phyloP scores from a whole-genome alignment of 148 eudicot genomes.

The Nepenthes gracilis region DNA sequence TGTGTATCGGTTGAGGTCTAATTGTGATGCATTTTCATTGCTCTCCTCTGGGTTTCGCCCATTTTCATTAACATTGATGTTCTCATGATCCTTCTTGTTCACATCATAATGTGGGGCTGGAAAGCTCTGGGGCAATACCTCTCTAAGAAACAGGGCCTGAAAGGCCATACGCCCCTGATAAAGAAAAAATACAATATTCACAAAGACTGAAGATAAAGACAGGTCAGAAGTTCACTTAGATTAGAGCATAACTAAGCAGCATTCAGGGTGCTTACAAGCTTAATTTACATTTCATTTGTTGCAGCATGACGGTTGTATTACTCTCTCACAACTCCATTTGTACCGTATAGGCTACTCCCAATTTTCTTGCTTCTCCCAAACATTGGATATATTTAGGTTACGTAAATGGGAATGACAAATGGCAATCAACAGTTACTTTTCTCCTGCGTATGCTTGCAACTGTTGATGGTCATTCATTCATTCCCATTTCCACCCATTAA shows the following conservation, averaged over 20 bases:
- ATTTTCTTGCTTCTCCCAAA: too few species aligned
- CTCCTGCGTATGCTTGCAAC: too few species aligned
- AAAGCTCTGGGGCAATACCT: conserved; percentile 84
- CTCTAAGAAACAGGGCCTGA: conserved; percentile 72
- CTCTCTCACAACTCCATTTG: too few species aligned
- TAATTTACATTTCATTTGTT: too few species aligned
- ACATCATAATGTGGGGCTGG: conserved; percentile 34
- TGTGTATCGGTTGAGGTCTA: conserved; percentile 45
- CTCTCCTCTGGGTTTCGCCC: conserved; percentile 16
- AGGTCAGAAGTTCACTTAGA: background rate
- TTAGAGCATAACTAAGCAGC: background rate
- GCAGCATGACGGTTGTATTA: too few species aligned
- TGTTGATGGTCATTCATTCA: too few species aligned
- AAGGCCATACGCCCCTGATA: conserved; percentile 84
- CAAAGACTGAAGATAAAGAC: background rate
- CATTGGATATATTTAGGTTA: too few species aligned
- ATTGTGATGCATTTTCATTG: conserved; percentile 18
- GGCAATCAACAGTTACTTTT: too few species aligned
- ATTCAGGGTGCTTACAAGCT: too few species aligned
- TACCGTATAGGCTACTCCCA: too few species aligned
- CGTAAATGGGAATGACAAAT: too few species aligned
- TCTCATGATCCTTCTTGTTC: conserved; percentile 15
- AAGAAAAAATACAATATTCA: background rate
- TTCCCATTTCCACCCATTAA: too few species aligned
- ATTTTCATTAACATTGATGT: conserved; percentile 12